phyloP scores from a whole-genome alignment of 208 protist species.

The Trypanosoma vivax region DNA sequence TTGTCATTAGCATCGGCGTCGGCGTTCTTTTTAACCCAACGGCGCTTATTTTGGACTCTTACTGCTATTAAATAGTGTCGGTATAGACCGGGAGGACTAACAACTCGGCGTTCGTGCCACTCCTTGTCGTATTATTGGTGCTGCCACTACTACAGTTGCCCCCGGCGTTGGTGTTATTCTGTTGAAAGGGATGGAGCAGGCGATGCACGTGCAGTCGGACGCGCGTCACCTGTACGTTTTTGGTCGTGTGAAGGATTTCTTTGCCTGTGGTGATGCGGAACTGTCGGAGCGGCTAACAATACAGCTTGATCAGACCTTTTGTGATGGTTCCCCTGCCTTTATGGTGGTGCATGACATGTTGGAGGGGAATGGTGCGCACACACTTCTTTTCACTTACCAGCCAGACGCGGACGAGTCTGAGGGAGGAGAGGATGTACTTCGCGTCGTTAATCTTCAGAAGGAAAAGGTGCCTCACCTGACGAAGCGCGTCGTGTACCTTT shows the following conservation, averaged over 20 bases:
- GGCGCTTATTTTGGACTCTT: too few relatives aligned
- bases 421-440: constrained; percentile 52
- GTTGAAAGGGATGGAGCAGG: background rate
- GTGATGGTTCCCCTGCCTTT: constrained; percentile 78
- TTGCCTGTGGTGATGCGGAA: constrained; percentile 65
- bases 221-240: constrained; percentile 84
- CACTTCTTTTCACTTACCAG: constrained; percentile 85
- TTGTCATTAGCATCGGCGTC: too few relatives aligned
- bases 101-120: too few relatives aligned
- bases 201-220: constrained; percentile 45
- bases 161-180: constrained; percentile 6
- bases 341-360: constrained; percentile 82
- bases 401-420: constrained; percentile 23
- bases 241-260: constrained; percentile 80
- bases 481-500: constrained; percentile 76
- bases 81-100: too few relatives aligned
- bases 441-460: constrained; percentile 58
- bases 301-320: constrained; percentile 70
- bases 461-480: constrained; percentile 52
- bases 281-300: constrained; percentile 52
- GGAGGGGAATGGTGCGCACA: constrained; percentile 63
- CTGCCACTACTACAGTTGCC: too few relatives aligned
- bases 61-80: too few relatives aligned
- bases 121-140: background rate
- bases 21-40: too few relatives aligned